Percentiles rank a stretch among this genome's conserved stretches.
Evolutionary conservation across 164 flowering plant genomes (phyloP).

Genomic region (Vitis rupestris): DNA sequence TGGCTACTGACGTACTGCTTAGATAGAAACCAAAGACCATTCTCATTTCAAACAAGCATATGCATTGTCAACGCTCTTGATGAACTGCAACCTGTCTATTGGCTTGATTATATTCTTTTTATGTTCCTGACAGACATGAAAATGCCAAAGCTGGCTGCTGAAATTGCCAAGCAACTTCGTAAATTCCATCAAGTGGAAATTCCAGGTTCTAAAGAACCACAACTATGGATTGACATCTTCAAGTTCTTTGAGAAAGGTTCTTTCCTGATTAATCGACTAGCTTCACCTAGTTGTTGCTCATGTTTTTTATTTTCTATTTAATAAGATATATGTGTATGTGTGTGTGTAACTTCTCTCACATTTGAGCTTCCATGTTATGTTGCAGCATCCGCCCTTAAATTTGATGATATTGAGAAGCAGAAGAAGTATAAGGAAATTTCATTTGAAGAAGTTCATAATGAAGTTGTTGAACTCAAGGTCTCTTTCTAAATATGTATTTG

Average conservation of each 20-base stretch:
- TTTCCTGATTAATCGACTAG: not conserved
- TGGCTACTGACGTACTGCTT: not conserved
- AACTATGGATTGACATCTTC: slow-evolving; percentile 78
- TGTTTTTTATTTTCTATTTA: not conserved
- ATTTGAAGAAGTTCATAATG: slow-evolving; percentile 61
- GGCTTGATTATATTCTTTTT: slow-evolving; percentile 6
- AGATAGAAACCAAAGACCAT: not conserved
- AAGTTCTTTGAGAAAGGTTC: slow-evolving; percentile 80
- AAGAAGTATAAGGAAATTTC: slow-evolving; percentile 62
- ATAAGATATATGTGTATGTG: not conserved
- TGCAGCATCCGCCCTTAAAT: slow-evolving; percentile 82
- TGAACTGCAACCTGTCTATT: slow-evolving; percentile 6
- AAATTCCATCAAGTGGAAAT: slow-evolving; percentile 81
- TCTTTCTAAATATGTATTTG: slow-evolving; percentile 4
- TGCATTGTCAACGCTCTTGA: not conserved
- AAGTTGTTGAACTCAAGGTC: slow-evolving; percentile 75
- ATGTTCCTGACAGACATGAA: slow-evolving; percentile 64
- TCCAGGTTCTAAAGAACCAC: slow-evolving; percentile 92
- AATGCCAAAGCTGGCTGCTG: slow-evolving; percentile 74
- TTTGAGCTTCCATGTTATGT: slow-evolving; percentile 2
- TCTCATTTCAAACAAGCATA: not conserved
- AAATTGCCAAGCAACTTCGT: slow-evolving; percentile 81
- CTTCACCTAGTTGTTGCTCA: not conserved
- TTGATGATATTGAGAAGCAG: slow-evolving; percentile 79
- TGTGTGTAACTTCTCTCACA: slow-evolving; percentile 4